Percentiles rank a stretch among this genome's conserved stretches.
Evolutionary conservation across 2,329 filamentous ascomycete genomes (phyloP).

Genomic region (Talaromyces sp.): DNA sequence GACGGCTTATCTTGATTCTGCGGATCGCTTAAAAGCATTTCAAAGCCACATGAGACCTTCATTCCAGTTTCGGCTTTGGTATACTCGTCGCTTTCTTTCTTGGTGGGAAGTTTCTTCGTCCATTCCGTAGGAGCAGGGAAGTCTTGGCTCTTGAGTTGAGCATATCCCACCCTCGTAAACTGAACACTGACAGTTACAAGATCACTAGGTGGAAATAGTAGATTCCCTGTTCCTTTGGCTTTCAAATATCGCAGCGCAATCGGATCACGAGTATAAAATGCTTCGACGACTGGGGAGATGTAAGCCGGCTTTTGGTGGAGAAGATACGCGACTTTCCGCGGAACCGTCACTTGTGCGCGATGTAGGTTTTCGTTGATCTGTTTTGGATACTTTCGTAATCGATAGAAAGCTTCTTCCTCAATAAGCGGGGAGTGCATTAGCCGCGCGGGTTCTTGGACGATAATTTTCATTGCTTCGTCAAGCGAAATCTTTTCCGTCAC

Average conservation of each 20-base stretch:
- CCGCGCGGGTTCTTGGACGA: constrained; percentile 52
- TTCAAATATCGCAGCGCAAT: constrained; percentile 66
- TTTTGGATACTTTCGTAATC: constrained; percentile 74
- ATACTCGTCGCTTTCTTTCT: constrained; percentile 41
- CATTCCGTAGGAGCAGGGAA: constrained; percentile 63
- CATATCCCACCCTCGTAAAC: constrained; percentile 86
- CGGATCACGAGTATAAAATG: constrained; percentile 87
- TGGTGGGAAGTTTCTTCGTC: constrained; percentile 38
- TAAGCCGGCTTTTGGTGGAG: constrained; percentile 69
- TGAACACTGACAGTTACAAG: constrained; percentile 72
- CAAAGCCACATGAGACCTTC: constrained; percentile 85
- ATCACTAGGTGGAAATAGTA: constrained; percentile 70
- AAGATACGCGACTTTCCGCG: constrained; percentile 74
- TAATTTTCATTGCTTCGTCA: constrained; percentile 57
- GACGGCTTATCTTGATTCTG: constrained; percentile 63
- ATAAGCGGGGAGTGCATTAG: constrained; percentile 69
- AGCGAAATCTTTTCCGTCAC: constrained; percentile 52
- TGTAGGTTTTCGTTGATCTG: constrained; percentile 74
- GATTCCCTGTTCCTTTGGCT: constrained; percentile 46
- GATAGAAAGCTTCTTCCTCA: constrained; percentile 86
- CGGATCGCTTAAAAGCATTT: constrained; percentile 71
- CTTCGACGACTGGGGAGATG: constrained; percentile 78
- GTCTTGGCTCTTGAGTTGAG: constrained; percentile 81
- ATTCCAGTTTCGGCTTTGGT: constrained; percentile 65
- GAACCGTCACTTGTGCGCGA: constrained; percentile 65